phyloP scores from a whole-genome alignment of 768 basidiomycete genomes.

The Suillus clintonianus region DNA sequence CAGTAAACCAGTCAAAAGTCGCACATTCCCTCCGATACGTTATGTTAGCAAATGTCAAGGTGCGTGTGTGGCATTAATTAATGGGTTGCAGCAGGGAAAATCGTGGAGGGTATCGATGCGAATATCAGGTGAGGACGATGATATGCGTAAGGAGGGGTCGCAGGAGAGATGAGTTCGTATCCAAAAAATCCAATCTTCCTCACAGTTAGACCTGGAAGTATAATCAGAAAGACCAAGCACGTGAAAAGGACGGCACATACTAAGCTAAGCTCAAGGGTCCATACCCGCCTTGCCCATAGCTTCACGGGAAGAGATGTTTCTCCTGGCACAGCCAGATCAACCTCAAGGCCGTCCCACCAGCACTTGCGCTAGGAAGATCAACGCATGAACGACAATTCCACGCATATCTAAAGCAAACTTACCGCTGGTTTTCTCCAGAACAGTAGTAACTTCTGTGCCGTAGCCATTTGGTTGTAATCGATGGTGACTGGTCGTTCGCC shows the following conservation, averaged over 20 bases:
- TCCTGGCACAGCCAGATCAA: conserved; percentile 69
- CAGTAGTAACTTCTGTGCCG: conserved; percentile 92
- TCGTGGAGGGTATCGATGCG: conserved; percentile 7
- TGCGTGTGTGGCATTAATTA: conserved; percentile 8
- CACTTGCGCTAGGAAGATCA: conserved; percentile 78
- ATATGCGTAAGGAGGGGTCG: conserved; percentile 4
- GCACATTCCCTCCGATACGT: neutral
- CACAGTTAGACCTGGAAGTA: neutral
- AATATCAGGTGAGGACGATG: neutral
- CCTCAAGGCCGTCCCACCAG: conserved; percentile 99
- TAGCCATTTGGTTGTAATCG: conserved; percentile 92
- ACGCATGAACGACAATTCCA: neutral
- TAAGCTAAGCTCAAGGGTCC: conserved; percentile 96
- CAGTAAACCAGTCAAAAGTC: neutral
- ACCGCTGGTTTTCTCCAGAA: conserved; percentile 99
- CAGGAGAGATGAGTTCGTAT: neutral
- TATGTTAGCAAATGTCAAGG: conserved; percentile 5
- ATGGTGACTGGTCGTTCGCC: conserved; percentile 76
- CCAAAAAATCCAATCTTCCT: neutral
- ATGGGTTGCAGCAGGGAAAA: conserved; percentile 3
- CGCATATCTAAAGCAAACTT: conserved; percentile 35
- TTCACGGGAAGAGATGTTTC: conserved; percentile 66
- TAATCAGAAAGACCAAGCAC: neutral
- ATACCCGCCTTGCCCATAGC: conserved; percentile 95
- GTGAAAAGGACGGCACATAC: conserved; percentile 42